Percentiles rank a stretch among this genome's conserved stretches.
Conservation (phyloP, 2,329 filamentous ascomycete genomes). For the Aspergillus texensis region DNA sequence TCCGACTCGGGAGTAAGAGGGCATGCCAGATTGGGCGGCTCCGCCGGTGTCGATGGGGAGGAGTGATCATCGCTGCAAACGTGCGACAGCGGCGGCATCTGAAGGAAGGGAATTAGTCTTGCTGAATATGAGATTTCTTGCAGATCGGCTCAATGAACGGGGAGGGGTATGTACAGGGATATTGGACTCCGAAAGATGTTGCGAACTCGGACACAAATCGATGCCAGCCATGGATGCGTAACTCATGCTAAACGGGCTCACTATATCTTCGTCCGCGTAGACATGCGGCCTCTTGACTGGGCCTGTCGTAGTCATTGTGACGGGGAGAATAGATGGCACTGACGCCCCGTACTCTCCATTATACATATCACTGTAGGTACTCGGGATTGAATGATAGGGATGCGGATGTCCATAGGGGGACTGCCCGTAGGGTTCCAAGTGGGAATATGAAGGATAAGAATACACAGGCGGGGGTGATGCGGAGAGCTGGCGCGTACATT, state of each 20-base stretch:
- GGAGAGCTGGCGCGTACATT: conserved; percentile 61
- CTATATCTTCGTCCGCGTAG: conserved; percentile 58
- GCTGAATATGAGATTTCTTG: conserved; percentile 15
- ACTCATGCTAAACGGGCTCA: conserved; percentile 63
- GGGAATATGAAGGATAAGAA: conserved; percentile 54
- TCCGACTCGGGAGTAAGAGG: conserved; percentile 47
- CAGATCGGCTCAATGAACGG: conserved; percentile 23
- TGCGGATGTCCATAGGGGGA: conserved; percentile 37
- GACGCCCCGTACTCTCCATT: conserved; percentile 45
- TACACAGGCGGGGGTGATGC: conserved; percentile 61
- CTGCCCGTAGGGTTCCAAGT: conserved; percentile 47
- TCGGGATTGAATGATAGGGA: conserved; percentile 37
- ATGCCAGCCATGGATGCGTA: conserved; percentile 63
- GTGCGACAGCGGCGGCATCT: conserved; percentile 42
- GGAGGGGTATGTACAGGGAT: conserved; percentile 49
- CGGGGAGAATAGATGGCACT: conserved; percentile 49
- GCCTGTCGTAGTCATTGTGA: conserved; percentile 42
- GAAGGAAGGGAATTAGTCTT: conserved; percentile 21
- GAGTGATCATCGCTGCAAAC: conserved; percentile 45
- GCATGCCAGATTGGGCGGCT: conserved; percentile 40
- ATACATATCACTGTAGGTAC: conserved; percentile 35
- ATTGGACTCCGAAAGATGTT: conserved; percentile 40
- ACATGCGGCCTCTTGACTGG: conserved; percentile 55
- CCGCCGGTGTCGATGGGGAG: conserved; percentile 44
- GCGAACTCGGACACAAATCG: conserved; percentile 47